Conservation (phyloP, 164 flowering plant species). For the Kalanchoe fedtschenkoi region DNA sequence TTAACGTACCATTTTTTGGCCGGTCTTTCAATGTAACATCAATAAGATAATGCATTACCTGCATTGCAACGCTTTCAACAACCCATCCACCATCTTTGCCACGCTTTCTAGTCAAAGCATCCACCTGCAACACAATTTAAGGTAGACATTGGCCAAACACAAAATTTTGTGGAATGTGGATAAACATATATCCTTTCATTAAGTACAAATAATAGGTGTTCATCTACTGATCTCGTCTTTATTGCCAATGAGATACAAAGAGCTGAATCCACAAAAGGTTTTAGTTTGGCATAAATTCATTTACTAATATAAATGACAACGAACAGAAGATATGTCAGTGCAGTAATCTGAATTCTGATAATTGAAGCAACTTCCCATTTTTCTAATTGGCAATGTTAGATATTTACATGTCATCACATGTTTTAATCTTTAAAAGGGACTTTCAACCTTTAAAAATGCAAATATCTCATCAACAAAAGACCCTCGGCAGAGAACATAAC, state of each 20-base stretch:
- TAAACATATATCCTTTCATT: not conserved
- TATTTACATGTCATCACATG: not conserved
- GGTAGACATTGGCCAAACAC: not conserved
- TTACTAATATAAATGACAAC: too few species aligned
- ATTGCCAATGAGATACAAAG: not conserved
- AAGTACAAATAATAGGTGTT: not conserved
- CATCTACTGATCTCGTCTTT: not conserved
- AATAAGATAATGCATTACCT: constrained; percentile 34
- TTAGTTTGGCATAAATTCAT: too few species aligned
- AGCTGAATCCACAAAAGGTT: too few species aligned
- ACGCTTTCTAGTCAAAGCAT: constrained; percentile 79
- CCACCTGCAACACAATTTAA: constrained; percentile 42
- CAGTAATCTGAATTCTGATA: not conserved
- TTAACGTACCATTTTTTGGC: not conserved
- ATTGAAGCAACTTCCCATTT: not conserved
- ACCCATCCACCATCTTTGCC: constrained; percentile 89
- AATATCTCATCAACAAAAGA: not conserved
- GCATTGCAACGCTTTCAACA: constrained; percentile 63
- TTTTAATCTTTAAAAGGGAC: not conserved
- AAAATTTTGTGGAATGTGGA: not conserved
- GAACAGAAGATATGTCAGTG: not conserved
- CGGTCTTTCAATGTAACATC: not conserved
- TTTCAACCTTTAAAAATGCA: not conserved
- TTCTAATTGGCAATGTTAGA: not conserved
- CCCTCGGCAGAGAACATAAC: not conserved